Conservation (phyloP, 495 filamentous ascomycete species). For the Xylaria castorea region DNA sequence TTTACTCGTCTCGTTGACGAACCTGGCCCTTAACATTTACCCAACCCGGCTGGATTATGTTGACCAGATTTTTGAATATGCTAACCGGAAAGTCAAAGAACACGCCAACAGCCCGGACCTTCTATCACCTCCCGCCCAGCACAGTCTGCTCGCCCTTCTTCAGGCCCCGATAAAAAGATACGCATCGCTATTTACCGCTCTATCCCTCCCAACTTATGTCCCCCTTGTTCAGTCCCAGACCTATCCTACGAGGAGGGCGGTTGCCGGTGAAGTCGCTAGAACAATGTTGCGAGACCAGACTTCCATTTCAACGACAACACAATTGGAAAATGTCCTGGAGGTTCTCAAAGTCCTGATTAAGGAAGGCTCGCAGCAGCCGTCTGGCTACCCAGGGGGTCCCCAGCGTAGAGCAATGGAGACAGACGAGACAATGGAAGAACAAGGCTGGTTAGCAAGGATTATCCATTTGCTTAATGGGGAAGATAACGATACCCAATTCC, state of each 20-base stretch:
- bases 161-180: conserved; percentile 89
- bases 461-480: conserved; percentile 84
- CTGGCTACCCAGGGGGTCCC: conserved; percentile 81
- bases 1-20: conserved; percentile 86
- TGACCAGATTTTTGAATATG: conserved; percentile 90
- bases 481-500: conserved; percentile 92
- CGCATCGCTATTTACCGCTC: conserved; percentile 88
- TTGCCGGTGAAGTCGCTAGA: conserved; percentile 85
- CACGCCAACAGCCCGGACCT: conserved; percentile 93
- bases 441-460: conserved; percentile 92
- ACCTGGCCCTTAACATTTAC: conserved; percentile 94
- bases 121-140: conserved; percentile 84
- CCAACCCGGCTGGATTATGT: conserved; percentile 92
- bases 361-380: conserved; percentile 85
- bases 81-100: conserved; percentile 84
- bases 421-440: conserved; percentile 96
- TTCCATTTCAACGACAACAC: conserved; percentile 71
- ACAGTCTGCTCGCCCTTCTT: conserved; percentile 85
- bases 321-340: conserved; percentile 89
- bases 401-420: conserved; percentile 76
- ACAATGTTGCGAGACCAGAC: conserved; percentile 82
- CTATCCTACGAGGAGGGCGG: conserved; percentile 87
- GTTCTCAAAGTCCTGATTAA: conserved; percentile 89
- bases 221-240: conserved; percentile 90
- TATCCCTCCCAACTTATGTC: conserved; percentile 89